phyloP scores from a whole-genome alignment of 2,329 filamentous ascomycete species.

The Hirsutella thompsonii region DNA sequence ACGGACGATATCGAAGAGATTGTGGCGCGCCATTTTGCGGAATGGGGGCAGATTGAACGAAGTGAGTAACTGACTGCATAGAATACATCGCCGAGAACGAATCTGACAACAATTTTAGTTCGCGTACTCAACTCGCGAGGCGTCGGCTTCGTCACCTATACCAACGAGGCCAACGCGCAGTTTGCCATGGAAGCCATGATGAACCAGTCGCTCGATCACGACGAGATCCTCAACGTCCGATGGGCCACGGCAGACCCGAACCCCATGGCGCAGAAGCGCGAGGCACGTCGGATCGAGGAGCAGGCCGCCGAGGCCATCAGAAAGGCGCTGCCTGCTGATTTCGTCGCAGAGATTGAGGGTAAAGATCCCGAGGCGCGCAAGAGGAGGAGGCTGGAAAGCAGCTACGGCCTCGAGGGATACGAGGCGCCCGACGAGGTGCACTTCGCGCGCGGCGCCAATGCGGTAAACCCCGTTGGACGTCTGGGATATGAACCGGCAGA shows the following conservation, averaged over 20 bases:
- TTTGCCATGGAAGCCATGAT: conserved; percentile 96
- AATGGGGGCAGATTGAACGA: conserved; percentile 90
- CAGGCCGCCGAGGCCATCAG: conserved; percentile 92
- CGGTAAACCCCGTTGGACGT: conserved; percentile 45
- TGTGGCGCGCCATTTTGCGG: conserved; percentile 85
- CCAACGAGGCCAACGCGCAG: conserved; percentile 77
- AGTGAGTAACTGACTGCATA: conserved; percentile 27
- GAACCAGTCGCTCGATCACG: conserved; percentile 82
- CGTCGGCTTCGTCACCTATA: conserved; percentile 91
- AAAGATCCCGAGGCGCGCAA: conserved; percentile 78
- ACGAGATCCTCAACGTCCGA: conserved; percentile 85
- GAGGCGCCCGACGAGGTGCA: conserved; percentile 91
- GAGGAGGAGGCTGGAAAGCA: conserved; percentile 77
- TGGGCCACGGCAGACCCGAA: conserved; percentile 98
- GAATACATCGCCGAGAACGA: neutral
- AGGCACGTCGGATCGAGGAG: conserved; percentile 80
- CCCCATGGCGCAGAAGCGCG: conserved; percentile 83
- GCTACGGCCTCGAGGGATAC: conserved; percentile 81
- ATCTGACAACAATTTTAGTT: conserved; percentile 19
- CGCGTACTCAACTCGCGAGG: conserved; percentile 80
- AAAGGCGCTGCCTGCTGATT: conserved; percentile 75
- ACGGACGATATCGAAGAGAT: conserved; percentile 96
- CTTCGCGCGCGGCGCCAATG: conserved; percentile 67
- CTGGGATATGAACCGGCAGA: conserved; percentile 51
- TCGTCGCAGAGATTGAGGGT: conserved; percentile 88